These are phyloP conservation scores for Eucalyptus regnans DNA, from an alignment of 345 rosid species.

Conservation along the genomic window DNA sequence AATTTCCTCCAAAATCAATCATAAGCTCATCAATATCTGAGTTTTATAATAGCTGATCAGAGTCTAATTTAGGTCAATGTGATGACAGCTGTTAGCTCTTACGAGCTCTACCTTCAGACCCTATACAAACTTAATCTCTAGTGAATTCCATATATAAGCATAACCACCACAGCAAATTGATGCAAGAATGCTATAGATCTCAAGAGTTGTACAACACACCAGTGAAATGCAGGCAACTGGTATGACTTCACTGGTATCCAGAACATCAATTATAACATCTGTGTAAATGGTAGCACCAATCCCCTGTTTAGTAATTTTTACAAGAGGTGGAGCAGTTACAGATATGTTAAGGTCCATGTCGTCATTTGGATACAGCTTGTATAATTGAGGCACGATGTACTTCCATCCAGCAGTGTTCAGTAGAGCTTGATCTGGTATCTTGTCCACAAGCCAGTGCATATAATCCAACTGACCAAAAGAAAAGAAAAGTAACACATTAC, in stretches of 20 bases:
- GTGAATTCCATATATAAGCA: not conserved
- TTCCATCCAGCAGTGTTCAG: slow-evolving; percentile 68
- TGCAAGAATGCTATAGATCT: not conserved
- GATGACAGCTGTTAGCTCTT: not conserved
- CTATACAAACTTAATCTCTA: not conserved
- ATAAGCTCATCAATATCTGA: not conserved
- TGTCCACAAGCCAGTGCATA: slow-evolving; percentile 39
- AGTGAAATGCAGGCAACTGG: slow-evolving; percentile 50
- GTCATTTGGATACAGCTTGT: slow-evolving; percentile 40
- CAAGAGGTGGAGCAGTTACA: slow-evolving; percentile 40
- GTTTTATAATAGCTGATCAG: not conserved
- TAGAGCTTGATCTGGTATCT: slow-evolving; percentile 31
- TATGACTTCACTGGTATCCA: slow-evolving; percentile 29
- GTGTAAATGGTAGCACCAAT: slow-evolving; percentile 24
- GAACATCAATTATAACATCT: slow-evolving; percentile 37
- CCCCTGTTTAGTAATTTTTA: slow-evolving; percentile 16
- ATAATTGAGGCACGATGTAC: slow-evolving; percentile 45
- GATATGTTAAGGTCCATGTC: slow-evolving; percentile 41
- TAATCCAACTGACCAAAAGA: slow-evolving; percentile 35
- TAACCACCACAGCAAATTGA: not conserved
- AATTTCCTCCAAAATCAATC: not conserved
- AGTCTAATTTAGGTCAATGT: not conserved
- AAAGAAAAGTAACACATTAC: not conserved
- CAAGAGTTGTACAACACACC: slow-evolving; percentile 17
- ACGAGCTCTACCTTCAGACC: not conserved